Conservation (phyloP, 2,329 filamentous ascomycete genomes). For the Magnaporthiopsis poae region DNA sequence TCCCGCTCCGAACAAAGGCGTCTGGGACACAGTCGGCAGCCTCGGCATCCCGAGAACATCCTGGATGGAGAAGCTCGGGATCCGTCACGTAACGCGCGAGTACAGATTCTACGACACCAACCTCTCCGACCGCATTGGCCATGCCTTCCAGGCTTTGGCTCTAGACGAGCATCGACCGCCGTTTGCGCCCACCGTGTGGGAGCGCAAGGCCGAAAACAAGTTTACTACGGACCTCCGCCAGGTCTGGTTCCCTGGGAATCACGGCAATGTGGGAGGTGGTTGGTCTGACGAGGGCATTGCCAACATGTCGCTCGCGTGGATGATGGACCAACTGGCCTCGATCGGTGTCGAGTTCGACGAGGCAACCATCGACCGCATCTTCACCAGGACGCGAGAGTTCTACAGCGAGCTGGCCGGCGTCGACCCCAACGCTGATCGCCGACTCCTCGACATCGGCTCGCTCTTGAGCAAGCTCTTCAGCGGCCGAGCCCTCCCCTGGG, state of each 20-base stretch:
- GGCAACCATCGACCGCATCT: conserved; percentile 30
- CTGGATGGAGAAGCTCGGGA: conserved; percentile 37
- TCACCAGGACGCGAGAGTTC: conserved; percentile 21
- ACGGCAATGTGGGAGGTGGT: conserved; percentile 45
- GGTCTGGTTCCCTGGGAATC: conserved; percentile 46
- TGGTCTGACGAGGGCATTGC: conserved; percentile 39
- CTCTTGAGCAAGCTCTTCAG: conserved; percentile 1
- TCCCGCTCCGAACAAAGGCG: conserved; percentile 22
- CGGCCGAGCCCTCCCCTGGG: conserved; percentile 26
- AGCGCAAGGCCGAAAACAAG: conserved; percentile 11
- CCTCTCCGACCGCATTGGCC: conserved; percentile 41
- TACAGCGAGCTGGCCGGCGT: conserved; percentile 15
- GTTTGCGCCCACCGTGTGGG: conserved; percentile 24
- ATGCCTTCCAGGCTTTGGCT: conserved; percentile 51
- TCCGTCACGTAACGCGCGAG: conserved; percentile 33
- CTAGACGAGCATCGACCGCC: conserved; percentile 46
- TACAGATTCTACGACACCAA: conserved; percentile 45
- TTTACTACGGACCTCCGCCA: conserved; percentile 27
- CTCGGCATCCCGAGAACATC: conserved; percentile 37
- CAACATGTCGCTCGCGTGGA: conserved; percentile 30
- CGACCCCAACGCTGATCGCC: conserved; percentile 8
- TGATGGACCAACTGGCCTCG: conserved; percentile 24
- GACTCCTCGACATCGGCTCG: background rate
- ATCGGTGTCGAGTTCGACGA: conserved; percentile 26
- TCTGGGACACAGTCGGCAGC: conserved; percentile 41